Conservation (phyloP, 495 filamentous ascomycete species). For the Wilcoxina mikolae region DNA sequence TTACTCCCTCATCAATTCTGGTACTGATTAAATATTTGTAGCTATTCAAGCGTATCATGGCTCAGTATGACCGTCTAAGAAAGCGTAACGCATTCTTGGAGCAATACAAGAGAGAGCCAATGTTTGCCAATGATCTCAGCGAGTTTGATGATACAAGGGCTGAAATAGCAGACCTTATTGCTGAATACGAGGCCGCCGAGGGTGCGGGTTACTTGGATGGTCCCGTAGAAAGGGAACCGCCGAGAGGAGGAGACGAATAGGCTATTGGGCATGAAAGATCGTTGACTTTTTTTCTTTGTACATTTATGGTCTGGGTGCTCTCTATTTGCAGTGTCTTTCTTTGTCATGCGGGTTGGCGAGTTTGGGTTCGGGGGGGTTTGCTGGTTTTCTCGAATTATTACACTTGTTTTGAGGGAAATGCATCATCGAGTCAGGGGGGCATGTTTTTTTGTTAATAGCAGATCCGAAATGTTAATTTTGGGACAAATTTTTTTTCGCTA, state of each 20-base stretch:
- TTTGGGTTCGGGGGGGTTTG: neutral
- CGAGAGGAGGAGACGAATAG: neutral
- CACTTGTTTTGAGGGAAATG: too few relatives aligned
- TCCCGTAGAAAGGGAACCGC: slow-evolving; percentile 22
- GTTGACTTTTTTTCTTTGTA: neutral
- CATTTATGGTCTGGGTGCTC: neutral
- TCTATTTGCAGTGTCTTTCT: neutral
- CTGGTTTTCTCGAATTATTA: too few relatives aligned
- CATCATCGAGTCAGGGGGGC: too few relatives aligned
- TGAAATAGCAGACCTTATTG: slow-evolving; percentile 73
- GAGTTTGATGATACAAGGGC: slow-evolving; percentile 91
- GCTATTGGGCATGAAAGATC: too few relatives aligned
- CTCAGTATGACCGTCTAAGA: slow-evolving; percentile 78
- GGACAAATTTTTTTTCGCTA: too few relatives aligned
- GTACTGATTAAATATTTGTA: slow-evolving; percentile 15
- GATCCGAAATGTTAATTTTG: too few relatives aligned
- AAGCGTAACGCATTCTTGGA: slow-evolving; percentile 96
- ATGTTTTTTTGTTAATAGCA: too few relatives aligned
- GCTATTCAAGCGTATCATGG: slow-evolving; percentile 82
- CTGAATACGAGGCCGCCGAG: slow-evolving; percentile 93
- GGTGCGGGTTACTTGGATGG: slow-evolving; percentile 67
- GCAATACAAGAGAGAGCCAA: slow-evolving; percentile 82
- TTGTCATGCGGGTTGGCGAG: neutral
- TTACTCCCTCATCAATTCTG: neutral
- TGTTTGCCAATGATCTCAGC: slow-evolving; percentile 75